Conservation (phyloP, 768 basidiomycete species). For the Chiua virens region DNA sequence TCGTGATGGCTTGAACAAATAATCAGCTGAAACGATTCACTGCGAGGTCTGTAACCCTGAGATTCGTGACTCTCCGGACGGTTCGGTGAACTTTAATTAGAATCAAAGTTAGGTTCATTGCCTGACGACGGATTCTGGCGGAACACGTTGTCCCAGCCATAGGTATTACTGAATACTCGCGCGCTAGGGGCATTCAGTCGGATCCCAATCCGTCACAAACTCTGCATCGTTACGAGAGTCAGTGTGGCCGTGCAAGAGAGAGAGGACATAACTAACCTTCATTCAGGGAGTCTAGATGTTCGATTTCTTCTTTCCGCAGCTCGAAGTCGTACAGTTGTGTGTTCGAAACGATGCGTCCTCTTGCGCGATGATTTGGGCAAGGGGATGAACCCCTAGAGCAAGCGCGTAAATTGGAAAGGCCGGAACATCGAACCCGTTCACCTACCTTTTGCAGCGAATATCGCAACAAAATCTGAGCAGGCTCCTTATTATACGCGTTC, state of each 20-base stretch:
- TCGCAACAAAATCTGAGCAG: constrained; percentile 58
- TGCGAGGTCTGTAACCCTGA: neutral
- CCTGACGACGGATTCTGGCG: neutral
- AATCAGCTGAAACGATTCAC: neutral
- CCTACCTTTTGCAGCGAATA: constrained; percentile 68
- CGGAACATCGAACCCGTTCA: neutral
- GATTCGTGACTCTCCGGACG: neutral
- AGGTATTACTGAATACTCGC: neutral
- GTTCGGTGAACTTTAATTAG: neutral
- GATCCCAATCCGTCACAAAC: constrained; percentile 7
- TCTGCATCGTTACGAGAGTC: constrained; percentile 3
- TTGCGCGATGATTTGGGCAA: constrained; percentile 63
- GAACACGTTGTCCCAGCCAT: constrained; percentile 7
- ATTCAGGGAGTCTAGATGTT: constrained; percentile 50
- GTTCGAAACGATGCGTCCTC: constrained; percentile 56
- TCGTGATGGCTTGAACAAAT: too few relatives aligned
- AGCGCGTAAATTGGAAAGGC: neutral
- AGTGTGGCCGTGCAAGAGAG: neutral
- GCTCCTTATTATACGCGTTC: constrained; percentile 53
- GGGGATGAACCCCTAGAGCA: constrained; percentile 44
- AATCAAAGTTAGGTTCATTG: constrained; percentile 21
- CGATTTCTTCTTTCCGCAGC: constrained; percentile 50
- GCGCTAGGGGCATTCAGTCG: constrained; percentile 7
- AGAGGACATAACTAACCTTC: constrained; percentile 38
- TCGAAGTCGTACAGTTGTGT: constrained; percentile 64